A percentile compares a stretch with the other conserved stretches of the same genome.
Evolutionary conservation across 257 asterid species (phyloP).

Genomic region (Cruciata laevipes): DNA sequence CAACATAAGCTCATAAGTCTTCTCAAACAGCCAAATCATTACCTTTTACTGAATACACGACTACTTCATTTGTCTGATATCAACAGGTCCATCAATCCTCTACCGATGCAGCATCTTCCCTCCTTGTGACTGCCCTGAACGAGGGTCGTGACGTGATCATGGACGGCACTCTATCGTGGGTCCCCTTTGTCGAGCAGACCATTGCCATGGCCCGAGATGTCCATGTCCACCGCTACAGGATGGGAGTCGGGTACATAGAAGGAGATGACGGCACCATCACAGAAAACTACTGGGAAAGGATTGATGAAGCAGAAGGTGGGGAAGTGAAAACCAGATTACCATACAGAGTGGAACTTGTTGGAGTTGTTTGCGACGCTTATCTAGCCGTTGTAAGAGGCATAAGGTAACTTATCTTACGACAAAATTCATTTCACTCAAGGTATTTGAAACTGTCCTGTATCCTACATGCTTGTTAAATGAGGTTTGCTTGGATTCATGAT

Average conservation of each 20-base stretch:
- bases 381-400: slow-evolving; percentile 91
- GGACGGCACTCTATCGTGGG: slow-evolving; percentile 98
- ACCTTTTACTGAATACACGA: too few species aligned
- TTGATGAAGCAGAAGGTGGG: slow-evolving; percentile 35
- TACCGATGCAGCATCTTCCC: slow-evolving; percentile 92
- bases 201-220: slow-evolving; percentile 81
- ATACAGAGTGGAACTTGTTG: slow-evolving; percentile 81
- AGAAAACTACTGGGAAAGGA: slow-evolving; percentile 72
- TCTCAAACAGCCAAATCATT: too few species aligned
- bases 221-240: slow-evolving; percentile 59
- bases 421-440: neutral
- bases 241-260: slow-evolving; percentile 87
- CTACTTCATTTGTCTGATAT: too few species aligned
- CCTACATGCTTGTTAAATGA: neutral
- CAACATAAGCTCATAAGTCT: neutral
- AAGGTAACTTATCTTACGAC: slow-evolving; percentile 35
- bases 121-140: slow-evolving; percentile 78
- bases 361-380: slow-evolving; percentile 86
- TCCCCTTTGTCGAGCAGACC: slow-evolving; percentile 87
- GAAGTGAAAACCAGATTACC: slow-evolving; percentile 37
- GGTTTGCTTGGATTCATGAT: too few species aligned
- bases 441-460: neutral
- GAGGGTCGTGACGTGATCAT: slow-evolving; percentile 97
- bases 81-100: slow-evolving; percentile 92
- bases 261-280: slow-evolving; percentile 61